Conservation (phyloP, 805 yeast species). For the Hanseniaspora valbyensis region DNA sequence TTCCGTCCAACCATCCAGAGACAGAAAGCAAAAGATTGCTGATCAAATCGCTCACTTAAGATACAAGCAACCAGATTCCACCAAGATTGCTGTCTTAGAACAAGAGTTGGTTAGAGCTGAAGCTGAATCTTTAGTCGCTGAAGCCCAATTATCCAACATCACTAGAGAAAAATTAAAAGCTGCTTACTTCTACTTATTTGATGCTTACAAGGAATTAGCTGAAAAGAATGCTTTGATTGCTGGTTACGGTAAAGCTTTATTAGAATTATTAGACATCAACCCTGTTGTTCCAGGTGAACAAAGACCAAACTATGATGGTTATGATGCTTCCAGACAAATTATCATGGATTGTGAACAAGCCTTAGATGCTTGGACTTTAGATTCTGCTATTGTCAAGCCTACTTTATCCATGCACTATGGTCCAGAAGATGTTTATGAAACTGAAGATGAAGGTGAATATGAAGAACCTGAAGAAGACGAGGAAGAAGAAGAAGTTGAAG, state of each 20-base stretch:
- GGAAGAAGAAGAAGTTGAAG: slow-evolving; percentile 20
- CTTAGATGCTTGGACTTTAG: slow-evolving; percentile 73
- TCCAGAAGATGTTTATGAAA: slow-evolving; percentile 44
- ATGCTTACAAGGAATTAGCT: slow-evolving; percentile 72
- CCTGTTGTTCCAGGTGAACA: slow-evolving; percentile 90
- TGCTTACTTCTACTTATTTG: slow-evolving; percentile 75
- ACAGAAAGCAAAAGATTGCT: slow-evolving; percentile 73
- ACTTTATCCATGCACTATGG: slow-evolving; percentile 55
- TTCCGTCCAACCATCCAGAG: slow-evolving; percentile 80
- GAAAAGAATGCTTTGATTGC: slow-evolving; percentile 80
- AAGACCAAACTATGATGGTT: slow-evolving; percentile 80
- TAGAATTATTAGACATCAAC: slow-evolving; percentile 71
- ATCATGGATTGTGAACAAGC: slow-evolving; percentile 79
- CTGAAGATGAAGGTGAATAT: slow-evolving; percentile 40
- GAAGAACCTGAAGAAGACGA: slow-evolving; percentile 42
- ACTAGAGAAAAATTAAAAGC: slow-evolving; percentile 80
- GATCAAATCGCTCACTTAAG: slow-evolving; percentile 75
- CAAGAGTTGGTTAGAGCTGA: slow-evolving; percentile 86
- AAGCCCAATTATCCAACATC: slow-evolving; percentile 79
- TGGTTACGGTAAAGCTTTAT: slow-evolving; percentile 77
- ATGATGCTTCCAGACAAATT: slow-evolving; percentile 79
- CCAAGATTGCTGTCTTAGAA: slow-evolving; percentile 66
- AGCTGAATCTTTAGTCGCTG: slow-evolving; percentile 84
- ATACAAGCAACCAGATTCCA: slow-evolving; percentile 77
- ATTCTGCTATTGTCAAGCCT: slow-evolving; percentile 72